Evolutionary conservation across 352 stramenopile genomes (phyloP), one percentile per base, ranked within the genome.

Genomic region (Phytophthora ohioensis): DNA sequence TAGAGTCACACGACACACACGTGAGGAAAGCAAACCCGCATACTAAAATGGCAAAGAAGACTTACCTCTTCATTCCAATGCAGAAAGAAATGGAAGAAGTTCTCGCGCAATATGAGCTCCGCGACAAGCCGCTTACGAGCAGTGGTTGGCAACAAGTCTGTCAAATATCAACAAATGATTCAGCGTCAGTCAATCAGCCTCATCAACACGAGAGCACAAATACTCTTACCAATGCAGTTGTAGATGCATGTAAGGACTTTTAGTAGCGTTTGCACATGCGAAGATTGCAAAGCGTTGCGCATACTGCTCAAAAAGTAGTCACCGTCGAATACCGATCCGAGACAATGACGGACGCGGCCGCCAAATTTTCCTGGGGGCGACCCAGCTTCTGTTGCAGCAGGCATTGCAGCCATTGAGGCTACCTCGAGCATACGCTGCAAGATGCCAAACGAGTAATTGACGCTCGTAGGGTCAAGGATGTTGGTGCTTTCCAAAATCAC

Each of bases 31-130:
- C 5, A 21, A 13, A 67, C n/a, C 21, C 21, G 38, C 3, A 66
- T 45, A 31, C 38, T 8, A 59, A 17, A 30, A 1, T 38, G 3
- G 47, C 13, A 32, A 38, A 32, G 12, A 2, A 27, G 46, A 35
- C 56, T 57, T 62, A 94, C 87, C 83, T 96, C 88, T 85, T 96
- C 88, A 57, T 96, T 96, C 88, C 88, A 96, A 76, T 96, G 87
- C 47, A 96, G 70, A 69, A 94, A 94, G 52, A 96, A 84, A 32
- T 80, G 78, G 52, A 94, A 96, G 64, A 96, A 96, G 58, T 96
- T 91, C n/a, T 96, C 87, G 13, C 87, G 84, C 46, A 96, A 59
- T 31, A 96, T 80, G 17, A 94, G 73, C 46, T 94, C 87, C 2
- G 81, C 81, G 13, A 96, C 78, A 43, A 96, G 73, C 0, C 81